These are phyloP conservation scores for Mrakia hoshinonis DNA, from an alignment of 768 basidiomycete genomes.

Conservation along the genomic window DNA sequence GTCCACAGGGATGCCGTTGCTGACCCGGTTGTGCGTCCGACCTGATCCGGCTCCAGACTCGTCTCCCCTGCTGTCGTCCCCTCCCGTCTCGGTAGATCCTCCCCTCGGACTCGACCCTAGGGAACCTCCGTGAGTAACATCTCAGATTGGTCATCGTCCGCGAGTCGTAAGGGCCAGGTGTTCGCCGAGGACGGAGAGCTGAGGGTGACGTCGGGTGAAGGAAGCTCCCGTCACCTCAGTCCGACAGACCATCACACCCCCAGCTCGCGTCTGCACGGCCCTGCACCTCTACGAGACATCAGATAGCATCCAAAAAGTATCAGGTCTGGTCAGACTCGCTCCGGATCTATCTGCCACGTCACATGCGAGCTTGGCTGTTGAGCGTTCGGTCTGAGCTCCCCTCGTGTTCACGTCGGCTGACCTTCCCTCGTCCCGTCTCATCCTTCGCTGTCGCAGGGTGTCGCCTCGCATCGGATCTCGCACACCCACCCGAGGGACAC, in stretches of 20 bases:
- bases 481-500: constrained; percentile 15
- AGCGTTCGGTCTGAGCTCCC: not conserved
- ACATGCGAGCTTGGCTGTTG: not conserved
- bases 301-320: too few species aligned
- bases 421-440: not conserved
- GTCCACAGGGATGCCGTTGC: too few species aligned
- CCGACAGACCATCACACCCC: too few species aligned
- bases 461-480: constrained; percentile 10
- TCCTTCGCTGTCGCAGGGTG: not conserved
- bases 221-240: too few species aligned
- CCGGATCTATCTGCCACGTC: not conserved
- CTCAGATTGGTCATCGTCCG: too few species aligned
- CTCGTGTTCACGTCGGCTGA: not conserved
- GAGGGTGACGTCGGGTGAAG: too few species aligned
- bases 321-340: too few species aligned
- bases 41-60: not conserved
- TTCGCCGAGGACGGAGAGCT: too few species aligned
- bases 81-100: constrained; percentile 1
- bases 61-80: not conserved
- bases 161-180: too few species aligned
- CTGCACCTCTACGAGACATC: too few species aligned
- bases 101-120: constrained; percentile 22
- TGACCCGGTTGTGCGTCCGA: too few species aligned
- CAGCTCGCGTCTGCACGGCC: too few species aligned
- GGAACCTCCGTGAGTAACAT: constrained; percentile 22